Evolutionary conservation across 192 early-diverging fungal species (phyloP), one percentile per base, ranked within the genome.

Genomic region (Podochytrium sp.): DNA sequence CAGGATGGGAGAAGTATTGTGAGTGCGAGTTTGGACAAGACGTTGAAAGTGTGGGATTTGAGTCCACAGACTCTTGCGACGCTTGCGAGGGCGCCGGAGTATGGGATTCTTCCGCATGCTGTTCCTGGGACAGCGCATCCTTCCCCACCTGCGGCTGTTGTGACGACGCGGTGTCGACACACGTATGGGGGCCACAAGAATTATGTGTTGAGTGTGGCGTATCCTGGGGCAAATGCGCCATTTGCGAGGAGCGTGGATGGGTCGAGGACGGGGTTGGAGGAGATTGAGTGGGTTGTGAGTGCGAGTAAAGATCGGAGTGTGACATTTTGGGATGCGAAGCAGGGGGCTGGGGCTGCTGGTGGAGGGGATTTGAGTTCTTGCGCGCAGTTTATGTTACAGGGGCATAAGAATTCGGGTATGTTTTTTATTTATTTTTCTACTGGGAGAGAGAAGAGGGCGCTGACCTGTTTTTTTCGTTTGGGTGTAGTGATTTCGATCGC

Each of bases 381-480:
- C 41, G 76, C 68, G 27, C 79, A 77, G 65, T 75, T 87, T 43
- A 74, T 87, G 80, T 81, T 99, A 60, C 92, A 92, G 65, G 98
- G 98, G 29, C 96, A 98, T 76, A 97, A 96, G 83, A 98, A 99
- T 83, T 97, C 96, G 70, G 91, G 91, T 93, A 77, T 52, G 59
- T 56, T 43, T 2, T 14, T 75, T 49, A 5, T 23, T 52, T 38
- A 1, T 52, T 47, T 65, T 62, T 64, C 4, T 30, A 34, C 12
- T 43, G 18, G 41, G 29, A 16, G n/a, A 38, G n/a, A 29, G n/a
- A n/a, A n/a, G 40, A 51, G 40, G 65, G 2, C 62, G 20, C 47
- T 74, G 23, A 65, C 49, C 34, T 37, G 14, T 20, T 57, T 55
- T 0, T 20, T 71, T 58, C 3, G 29, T 64, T 41, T 57, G 41